These are phyloP conservation scores for Pachysandra terminalis DNA, from an alignment of 164 flowering plant species.

Conservation along the genomic window DNA sequence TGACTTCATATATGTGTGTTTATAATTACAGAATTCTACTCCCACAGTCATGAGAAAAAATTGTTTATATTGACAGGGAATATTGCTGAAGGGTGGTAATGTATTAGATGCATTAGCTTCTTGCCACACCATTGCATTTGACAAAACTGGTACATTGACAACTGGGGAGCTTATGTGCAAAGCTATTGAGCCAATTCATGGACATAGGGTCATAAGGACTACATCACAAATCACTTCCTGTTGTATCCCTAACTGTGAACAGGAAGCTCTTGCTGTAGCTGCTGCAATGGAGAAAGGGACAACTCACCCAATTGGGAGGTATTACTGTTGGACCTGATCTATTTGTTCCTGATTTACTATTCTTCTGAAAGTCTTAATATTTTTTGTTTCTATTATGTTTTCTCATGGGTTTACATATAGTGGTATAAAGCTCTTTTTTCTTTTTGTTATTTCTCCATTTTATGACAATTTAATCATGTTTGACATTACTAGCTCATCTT, in stretches of 20 bases:
- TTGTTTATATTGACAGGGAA: slow-evolving; percentile 55
- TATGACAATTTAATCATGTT: no score
- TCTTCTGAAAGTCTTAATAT: neutral
- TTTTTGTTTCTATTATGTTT: neutral
- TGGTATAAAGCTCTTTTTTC: no score
- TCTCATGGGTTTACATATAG: neutral
- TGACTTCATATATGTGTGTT: neutral
- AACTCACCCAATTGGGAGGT: slow-evolving; percentile 99
- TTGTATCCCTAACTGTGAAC: slow-evolving; percentile 89
- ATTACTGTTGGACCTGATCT: slow-evolving; percentile 6
- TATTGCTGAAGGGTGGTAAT: slow-evolving; percentile 94
- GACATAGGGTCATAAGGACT: slow-evolving; percentile 40
- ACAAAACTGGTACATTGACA: slow-evolving; percentile 97
- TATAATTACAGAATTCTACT: neutral
- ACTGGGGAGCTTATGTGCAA: slow-evolving; percentile 87
- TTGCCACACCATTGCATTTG: slow-evolving; percentile 91
- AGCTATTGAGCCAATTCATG: slow-evolving; percentile 95
- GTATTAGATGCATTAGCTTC: slow-evolving; percentile 93
- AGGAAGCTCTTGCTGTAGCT: slow-evolving; percentile 98
- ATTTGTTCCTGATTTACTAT: neutral
- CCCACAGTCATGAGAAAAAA: neutral
- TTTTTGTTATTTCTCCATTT: neutral
- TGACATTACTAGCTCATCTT: no score
- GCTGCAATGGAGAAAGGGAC: slow-evolving; percentile 99
- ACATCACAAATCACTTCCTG: slow-evolving; percentile 40